Evolutionary conservation across 805 yeast genomes (phyloP).

Genomic region (Limtongozyma cylindracea): DNA sequence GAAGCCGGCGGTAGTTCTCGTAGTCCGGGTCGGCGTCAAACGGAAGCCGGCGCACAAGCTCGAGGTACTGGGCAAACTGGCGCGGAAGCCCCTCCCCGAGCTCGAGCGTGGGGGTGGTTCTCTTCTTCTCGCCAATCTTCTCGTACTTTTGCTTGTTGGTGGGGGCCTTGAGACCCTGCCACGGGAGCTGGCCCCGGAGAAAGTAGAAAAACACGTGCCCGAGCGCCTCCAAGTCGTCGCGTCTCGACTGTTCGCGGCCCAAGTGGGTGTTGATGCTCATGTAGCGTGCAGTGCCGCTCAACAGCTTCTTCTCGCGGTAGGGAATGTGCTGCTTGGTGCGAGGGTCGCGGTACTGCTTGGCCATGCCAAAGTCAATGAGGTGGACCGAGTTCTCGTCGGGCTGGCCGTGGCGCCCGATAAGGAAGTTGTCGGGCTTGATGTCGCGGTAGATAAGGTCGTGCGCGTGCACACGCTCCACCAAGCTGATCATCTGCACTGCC

Average conservation of each 20-base stretch:
- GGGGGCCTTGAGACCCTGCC: conserved; percentile 98
- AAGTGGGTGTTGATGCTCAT: conserved; percentile 95
- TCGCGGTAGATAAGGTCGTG: conserved; percentile 86
- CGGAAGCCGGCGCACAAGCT: conserved; percentile 65
- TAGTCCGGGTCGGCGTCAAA: conserved; percentile 93
- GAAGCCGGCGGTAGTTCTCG: conserved; percentile 20
- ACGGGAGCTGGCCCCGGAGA: conserved; percentile 81
- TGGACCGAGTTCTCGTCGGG: conserved; percentile 69
- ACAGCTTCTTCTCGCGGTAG: conserved; percentile 82
- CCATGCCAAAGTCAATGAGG: conserved; percentile 96
- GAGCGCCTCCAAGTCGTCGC: conserved; percentile 89
- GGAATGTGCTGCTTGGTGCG: conserved; percentile 90
- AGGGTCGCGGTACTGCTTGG: conserved; percentile 93
- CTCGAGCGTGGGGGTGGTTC: conserved; percentile 67
- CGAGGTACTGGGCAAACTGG: conserved; percentile 81
- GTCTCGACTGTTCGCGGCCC: conserved; percentile 89
- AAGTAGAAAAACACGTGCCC: conserved; percentile 96
- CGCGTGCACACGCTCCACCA: conserved; percentile 72
- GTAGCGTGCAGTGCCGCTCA: conserved; percentile 96
- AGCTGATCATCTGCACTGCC: conserved; percentile 79
- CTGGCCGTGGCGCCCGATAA: conserved; percentile 74
- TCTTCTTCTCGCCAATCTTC: conserved; percentile 90
- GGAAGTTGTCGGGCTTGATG: conserved; percentile 91
- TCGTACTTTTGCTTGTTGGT: conserved; percentile 95
- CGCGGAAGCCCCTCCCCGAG: conserved; percentile 75